These are phyloP conservation scores for Ilyonectria mors-panacis DNA, from an alignment of 2,329 filamentous ascomycete species.

Conservation along the genomic window DNA sequence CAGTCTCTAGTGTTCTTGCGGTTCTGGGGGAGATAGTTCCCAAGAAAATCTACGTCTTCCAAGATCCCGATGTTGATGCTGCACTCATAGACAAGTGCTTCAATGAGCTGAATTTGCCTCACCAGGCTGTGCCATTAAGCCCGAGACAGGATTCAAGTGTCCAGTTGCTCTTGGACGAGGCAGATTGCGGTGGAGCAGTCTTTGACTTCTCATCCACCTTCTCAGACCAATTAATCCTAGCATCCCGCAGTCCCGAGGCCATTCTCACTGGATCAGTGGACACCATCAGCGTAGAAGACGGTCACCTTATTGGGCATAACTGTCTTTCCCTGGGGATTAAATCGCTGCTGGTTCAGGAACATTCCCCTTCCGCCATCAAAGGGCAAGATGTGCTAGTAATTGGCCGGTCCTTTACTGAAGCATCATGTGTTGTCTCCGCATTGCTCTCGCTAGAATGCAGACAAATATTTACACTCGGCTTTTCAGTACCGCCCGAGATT, in stretches of 20 bases:
- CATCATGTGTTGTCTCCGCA: constrained; percentile 12
- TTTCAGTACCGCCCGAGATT: constrained; percentile 7
- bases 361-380: constrained; percentile 21
- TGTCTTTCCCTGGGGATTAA: constrained; percentile 20
- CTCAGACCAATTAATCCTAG: background rate
- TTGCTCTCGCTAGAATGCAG: constrained; percentile 22
- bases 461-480: constrained; percentile 26
- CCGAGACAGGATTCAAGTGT: background rate
- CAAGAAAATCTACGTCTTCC: constrained; percentile 26
- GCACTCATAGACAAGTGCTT: constrained; percentile 35
- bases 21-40: constrained; percentile 21
- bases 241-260: background rate
- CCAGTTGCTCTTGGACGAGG: constrained; percentile 8
- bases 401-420: constrained; percentile 23
- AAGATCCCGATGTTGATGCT: constrained; percentile 18
- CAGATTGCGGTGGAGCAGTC: constrained; percentile 18
- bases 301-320: constrained; percentile 18
- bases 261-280: constrained; percentile 10
- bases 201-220: background rate
- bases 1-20: constrained; percentile 20
- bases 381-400: constrained; percentile 23
- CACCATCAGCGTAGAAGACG: constrained; percentile 21
- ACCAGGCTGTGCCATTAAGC: constrained; percentile 2
- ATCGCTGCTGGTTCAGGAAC: constrained; percentile 22
- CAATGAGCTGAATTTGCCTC: constrained; percentile 33